Conservation (phyloP, 371 early-diverging fungal genomes). For the Rhizopus delemar region DNA sequence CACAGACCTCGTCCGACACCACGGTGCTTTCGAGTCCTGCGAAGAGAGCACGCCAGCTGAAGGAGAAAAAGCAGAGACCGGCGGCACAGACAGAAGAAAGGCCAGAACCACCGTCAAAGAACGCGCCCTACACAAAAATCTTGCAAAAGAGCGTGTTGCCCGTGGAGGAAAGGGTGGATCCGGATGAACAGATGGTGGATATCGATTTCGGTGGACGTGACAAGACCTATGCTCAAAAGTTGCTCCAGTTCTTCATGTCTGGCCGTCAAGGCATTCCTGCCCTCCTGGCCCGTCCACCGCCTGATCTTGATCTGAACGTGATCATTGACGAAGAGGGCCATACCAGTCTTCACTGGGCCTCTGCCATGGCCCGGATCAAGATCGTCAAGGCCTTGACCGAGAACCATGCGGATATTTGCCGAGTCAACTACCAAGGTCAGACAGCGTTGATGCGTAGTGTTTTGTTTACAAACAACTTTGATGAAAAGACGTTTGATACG, state of each 20-base stretch:
- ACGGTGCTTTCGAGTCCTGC: too few species aligned
- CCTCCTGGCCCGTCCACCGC: conserved; percentile 54
- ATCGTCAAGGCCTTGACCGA: conserved; percentile 74
- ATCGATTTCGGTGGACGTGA: conserved; percentile 15
- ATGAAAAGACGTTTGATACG: conserved; percentile 76
- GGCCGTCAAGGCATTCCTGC: conserved; percentile 53
- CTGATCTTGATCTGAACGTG: conserved; percentile 78
- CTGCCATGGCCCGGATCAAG: conserved; percentile 84
- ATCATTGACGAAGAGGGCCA: conserved; percentile 94
- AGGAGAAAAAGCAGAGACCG: conserved; percentile 1
- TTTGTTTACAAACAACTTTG: conserved; percentile 85
- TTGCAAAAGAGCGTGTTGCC: too few species aligned
- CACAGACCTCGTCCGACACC: too few species aligned
- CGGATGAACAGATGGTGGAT: neutral
- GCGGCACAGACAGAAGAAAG: too few species aligned
- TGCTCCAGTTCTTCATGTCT: conserved; percentile 66
- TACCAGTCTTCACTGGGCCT: conserved; percentile 95
- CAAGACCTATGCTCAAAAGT: conserved; percentile 39
- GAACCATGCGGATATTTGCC: conserved; percentile 72
- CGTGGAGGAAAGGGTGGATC: neutral
- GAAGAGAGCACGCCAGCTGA: neutral
- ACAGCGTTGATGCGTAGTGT: conserved; percentile 91
- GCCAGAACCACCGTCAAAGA: too few species aligned
- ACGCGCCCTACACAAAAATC: too few species aligned
- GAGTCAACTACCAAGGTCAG: conserved; percentile 83